A percentile compares a stretch with the other conserved stretches of the same genome.
Evolutionary conservation across 371 early-diverging fungal genomes (phyloP).

Genomic region (Gilbertella persicaria): DNA sequence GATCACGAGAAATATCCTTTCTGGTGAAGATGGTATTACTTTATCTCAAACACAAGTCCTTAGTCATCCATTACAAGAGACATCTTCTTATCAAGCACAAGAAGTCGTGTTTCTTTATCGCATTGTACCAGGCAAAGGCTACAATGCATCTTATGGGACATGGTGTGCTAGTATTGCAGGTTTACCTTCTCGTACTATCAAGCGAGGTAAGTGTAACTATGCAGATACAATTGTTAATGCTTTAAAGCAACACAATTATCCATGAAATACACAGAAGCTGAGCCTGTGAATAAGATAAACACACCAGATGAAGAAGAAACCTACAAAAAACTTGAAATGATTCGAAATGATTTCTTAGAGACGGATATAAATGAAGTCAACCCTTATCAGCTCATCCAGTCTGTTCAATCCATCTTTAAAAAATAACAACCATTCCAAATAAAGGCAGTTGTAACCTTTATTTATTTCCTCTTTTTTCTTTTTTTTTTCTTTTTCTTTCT

Average conservation of each 20-base stretch:
- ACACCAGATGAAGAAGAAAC: conserved; percentile 4
- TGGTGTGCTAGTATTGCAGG: conserved; percentile 66
- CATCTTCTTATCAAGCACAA: conserved; percentile 5
- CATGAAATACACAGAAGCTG: neutral
- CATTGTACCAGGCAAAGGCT: conserved; percentile 30
- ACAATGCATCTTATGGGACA: conserved; percentile 48
- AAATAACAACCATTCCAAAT: too few species aligned
- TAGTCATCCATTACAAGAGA: conserved; percentile 2
- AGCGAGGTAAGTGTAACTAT: conserved; percentile 41
- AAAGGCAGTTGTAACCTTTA: too few species aligned
- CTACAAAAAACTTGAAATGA: conserved; percentile 5
- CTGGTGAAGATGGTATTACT: conserved; percentile 9
- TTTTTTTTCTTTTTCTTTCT: neutral
- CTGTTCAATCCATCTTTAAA: too few species aligned
- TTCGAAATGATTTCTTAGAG: conserved; percentile 3
- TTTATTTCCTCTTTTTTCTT: neutral
- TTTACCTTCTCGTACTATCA: conserved; percentile 38
- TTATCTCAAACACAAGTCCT: conserved; percentile 37
- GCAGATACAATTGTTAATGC: neutral
- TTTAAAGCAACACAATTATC: conserved; percentile 13
- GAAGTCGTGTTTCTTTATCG: conserved; percentile 59
- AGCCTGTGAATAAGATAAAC: conserved; percentile 7
- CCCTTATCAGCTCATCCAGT: neutral
- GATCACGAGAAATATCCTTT: conserved; percentile 4
- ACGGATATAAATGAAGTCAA: conserved; percentile 7